Conservation (phyloP, 495 filamentous ascomycete species). For the Penicillium diatomitis region DNA sequence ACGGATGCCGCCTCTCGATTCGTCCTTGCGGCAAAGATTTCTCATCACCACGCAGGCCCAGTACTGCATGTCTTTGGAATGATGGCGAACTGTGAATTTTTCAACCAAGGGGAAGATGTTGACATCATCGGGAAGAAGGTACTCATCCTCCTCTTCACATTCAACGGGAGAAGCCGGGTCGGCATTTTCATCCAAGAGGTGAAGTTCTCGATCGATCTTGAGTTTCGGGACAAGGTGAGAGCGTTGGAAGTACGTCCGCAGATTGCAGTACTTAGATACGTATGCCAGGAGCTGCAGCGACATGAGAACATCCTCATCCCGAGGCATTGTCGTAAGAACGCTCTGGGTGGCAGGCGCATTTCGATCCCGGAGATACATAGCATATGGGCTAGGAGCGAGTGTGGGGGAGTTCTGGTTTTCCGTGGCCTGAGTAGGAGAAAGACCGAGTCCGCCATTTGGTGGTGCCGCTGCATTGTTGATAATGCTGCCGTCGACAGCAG, state of each 20-base stretch:
- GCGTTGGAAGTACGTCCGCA: conserved; percentile 88
- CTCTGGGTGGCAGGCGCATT: conserved; percentile 54
- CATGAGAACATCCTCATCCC: conserved; percentile 96
- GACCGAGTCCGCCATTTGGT: conserved; percentile 54
- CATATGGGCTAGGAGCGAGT: conserved; percentile 57
- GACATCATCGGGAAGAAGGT: conserved; percentile 82
- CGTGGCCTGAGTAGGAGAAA: conserved; percentile 68
- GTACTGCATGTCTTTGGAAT: conserved; percentile 96
- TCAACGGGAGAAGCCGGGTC: conserved; percentile 35
- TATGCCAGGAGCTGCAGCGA: conserved; percentile 96
- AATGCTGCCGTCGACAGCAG: conserved; percentile 77
- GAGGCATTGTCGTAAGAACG: conserved; percentile 78
- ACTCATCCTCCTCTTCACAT: conserved; percentile 72
- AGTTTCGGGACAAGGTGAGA: conserved; percentile 90
- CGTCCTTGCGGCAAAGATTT: conserved; percentile 96
- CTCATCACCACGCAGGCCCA: conserved; percentile 99
- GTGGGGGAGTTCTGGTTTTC: conserved; percentile 63
- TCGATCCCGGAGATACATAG: conserved; percentile 68
- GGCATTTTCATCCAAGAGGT: conserved; percentile 62
- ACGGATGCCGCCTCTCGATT: conserved; percentile 82
- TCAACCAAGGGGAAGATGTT: conserved; percentile 98
- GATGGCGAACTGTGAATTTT: conserved; percentile 92
- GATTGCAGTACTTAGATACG: conserved; percentile 96
- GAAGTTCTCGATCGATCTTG: conserved; percentile 77
- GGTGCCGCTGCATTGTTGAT: conserved; percentile 48